Base-by-base conservation (phyloP, 2,329 filamentous ascomycete species). In the Penicillium sp. region DNA sequence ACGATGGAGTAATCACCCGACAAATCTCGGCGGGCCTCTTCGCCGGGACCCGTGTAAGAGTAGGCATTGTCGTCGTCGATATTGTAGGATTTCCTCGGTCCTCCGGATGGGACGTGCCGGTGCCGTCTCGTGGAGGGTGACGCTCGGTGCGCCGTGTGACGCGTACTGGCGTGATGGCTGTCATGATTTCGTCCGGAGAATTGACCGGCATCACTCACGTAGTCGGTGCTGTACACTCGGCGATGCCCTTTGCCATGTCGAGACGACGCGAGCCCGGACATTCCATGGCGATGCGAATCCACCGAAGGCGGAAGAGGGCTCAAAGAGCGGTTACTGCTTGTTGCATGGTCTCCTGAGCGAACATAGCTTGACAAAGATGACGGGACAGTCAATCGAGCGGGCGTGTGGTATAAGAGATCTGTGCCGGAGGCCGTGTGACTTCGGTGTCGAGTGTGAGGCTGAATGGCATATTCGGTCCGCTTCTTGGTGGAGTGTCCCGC, bases 1-100 rank as follows among this genome's bases (percentile, higher is more conserved):
- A 66, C 66, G 9, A 35, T n/a, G 18, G 65, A 64, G n/a, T 66
- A 70, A 43, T 76, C 73, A 37, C 70, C 66, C 27, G 74, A 67
- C 50, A 74, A 73, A 46, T 74, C 71, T 46, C 76, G 73, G 34
- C 67, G 66, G 2, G 42, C 42, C 36, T 43, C 42, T 18, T 43
- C 42, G n/a, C 42, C 42, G 8, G 72, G 66, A 5, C 68, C 72
- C 11, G 73, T 76, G 51, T 76, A 76, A 9, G 72, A 74, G 52
- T 73, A 75, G 5, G 69, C 67, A 55, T 71, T 65, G 39, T 68
- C 66, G 13, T 69, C 59, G 43, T 71, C 69, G 50, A 72, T 67
- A 40, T 71, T 67, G 25, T 68, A 64, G 34, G 62, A 61, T 47
- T 67, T 64, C 40, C 59, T 57, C 39, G 57, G 48, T 32, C 62